These are phyloP conservation scores for Manihot esculenta DNA, from an alignment of 441 rosid species.

Conservation along the genomic window DNA sequence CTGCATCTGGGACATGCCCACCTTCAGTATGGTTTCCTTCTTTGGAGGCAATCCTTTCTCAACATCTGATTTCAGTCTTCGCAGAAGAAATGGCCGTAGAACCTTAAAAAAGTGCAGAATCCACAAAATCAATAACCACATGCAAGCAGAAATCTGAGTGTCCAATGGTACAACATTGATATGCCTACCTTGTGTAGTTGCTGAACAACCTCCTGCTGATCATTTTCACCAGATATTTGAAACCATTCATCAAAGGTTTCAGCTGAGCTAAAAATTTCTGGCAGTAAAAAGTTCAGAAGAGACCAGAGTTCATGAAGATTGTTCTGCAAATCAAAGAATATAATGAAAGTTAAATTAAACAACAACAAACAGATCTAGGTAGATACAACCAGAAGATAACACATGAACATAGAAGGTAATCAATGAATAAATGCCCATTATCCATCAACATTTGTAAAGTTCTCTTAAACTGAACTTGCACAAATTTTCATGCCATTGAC, in stretches of 20 bases:
- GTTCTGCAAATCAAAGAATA: slow-evolving; percentile 54
- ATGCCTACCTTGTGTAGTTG: slow-evolving; percentile 88
- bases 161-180: slow-evolving; percentile 5
- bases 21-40: slow-evolving; percentile 95
- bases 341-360: slow-evolving; percentile 13
- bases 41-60: slow-evolving; percentile 99
- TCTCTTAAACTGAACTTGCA: not conserved
- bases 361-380: not conserved
- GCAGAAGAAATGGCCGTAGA: slow-evolving; percentile 96
- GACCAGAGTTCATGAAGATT: slow-evolving; percentile 99
- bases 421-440: not conserved
- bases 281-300: slow-evolving; percentile 92
- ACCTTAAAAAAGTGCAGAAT: slow-evolving; percentile 51
- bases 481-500: not conserved
- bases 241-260: slow-evolving; percentile 99
- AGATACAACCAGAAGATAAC: not conserved
- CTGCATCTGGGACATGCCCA: slow-evolving; percentile 99
- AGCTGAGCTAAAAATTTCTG: slow-evolving; percentile 98
- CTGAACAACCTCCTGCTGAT: slow-evolving; percentile 98
- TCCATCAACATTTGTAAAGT: not conserved
- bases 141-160: slow-evolving; percentile 12
- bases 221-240: slow-evolving; percentile 98
- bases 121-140: slow-evolving; percentile 19
- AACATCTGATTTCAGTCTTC: slow-evolving; percentile 96
- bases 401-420: not conserved